Evolutionary conservation across 768 basidiomycete species (phyloP).

Genomic region (Rhizopogon rudus): DNA sequence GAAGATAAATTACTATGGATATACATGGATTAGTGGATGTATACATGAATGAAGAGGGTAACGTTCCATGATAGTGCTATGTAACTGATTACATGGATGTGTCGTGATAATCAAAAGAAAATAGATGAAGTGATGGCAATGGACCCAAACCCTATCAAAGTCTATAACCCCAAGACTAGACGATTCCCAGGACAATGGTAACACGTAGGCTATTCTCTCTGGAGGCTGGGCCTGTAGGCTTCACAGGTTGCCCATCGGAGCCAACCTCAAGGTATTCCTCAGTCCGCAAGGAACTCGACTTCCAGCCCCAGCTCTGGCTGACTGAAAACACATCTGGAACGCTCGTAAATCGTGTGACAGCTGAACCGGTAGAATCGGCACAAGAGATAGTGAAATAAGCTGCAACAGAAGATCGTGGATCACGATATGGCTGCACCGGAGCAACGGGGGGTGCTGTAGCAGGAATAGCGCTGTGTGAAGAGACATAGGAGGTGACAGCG

Average conservation of each 20-base stretch:
- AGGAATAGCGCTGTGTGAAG: constrained; percentile 23
- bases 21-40: no score
- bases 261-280: constrained; percentile 44
- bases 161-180: constrained; percentile 30
- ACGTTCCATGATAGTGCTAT: background rate
- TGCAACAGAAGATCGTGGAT: constrained; percentile 62
- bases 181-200: constrained; percentile 73
- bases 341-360: constrained; percentile 79
- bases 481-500: constrained; percentile 17
- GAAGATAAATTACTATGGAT: no score
- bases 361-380: constrained; percentile 74
- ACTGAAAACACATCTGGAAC: constrained; percentile 82
- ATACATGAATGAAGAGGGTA: no score
- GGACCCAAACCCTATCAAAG: background rate
- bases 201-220: constrained; percentile 65
- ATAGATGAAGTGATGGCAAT: background rate
- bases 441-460: constrained; percentile 40
- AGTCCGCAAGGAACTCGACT: constrained; percentile 50
- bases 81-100: background rate
- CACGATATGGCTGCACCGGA: constrained; percentile 69
- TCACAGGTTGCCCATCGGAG: constrained; percentile 26
- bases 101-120: background rate
- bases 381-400: constrained; percentile 86
- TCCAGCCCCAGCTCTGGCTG: constrained; percentile 94
- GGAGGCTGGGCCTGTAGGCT: constrained; percentile 25